Evolutionary conservation across 2,329 filamentous ascomycete species (phyloP).

Genomic region (Aspergillus felis): DNA sequence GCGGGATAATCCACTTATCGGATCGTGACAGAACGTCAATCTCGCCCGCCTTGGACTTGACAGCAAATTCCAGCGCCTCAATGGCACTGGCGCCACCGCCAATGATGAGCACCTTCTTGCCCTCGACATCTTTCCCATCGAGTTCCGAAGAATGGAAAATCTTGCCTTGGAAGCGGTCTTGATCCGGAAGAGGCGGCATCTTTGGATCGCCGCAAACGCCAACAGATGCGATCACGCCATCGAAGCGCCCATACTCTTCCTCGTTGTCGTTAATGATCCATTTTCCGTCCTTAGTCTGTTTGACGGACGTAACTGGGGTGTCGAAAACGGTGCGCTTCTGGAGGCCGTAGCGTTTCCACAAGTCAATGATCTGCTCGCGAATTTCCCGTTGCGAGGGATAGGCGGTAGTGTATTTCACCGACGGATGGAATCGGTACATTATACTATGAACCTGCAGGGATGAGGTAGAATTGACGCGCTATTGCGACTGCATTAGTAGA

Average conservation of each 20-base stretch:
- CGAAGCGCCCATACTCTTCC: constrained; percentile 65
- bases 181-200: constrained; percentile 65
- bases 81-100: constrained; percentile 78
- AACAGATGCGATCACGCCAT: constrained; percentile 72
- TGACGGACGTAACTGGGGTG: constrained; percentile 64
- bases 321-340: constrained; percentile 69
- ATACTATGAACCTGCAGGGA: constrained; percentile 78
- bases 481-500: constrained; percentile 1
- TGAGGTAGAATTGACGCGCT: constrained; percentile 78
- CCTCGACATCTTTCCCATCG: constrained; percentile 67
- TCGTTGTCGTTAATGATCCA: constrained; percentile 79
- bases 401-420: constrained; percentile 68
- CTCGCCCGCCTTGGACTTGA: constrained; percentile 61
- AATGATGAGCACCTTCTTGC: constrained; percentile 71
- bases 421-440: constrained; percentile 86
- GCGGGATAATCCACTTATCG: constrained; percentile 84
- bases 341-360: constrained; percentile 74
- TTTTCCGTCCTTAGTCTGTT: constrained; percentile 62
- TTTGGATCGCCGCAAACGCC: constrained; percentile 79
- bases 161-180: constrained; percentile 66
- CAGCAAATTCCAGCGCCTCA: constrained; percentile 76
- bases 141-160: constrained; percentile 73
- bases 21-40: constrained; percentile 70
- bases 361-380: constrained; percentile 62
- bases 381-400: constrained; percentile 77